These are phyloP conservation scores for Dysphania ambrosioides DNA, from an alignment of 148 eudicot species.

Conservation along the genomic window DNA sequence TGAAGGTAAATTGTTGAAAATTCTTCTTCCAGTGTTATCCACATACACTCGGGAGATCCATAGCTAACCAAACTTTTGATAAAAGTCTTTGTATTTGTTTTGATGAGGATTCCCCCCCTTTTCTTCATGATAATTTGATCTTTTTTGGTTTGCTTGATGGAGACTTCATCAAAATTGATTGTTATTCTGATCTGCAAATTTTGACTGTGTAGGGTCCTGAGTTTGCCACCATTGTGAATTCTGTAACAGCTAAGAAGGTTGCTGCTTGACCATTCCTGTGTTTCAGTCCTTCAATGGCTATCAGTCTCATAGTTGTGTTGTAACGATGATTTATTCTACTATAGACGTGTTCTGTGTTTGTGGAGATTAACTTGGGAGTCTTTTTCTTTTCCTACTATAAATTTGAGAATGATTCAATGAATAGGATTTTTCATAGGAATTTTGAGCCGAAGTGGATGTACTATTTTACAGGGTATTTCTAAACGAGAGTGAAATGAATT, in stretches of 20 bases:
- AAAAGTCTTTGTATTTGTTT: not conserved
- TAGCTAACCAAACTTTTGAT: too few relatives aligned
- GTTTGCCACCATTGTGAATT: conserved; percentile 82
- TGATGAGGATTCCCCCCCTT: not conserved
- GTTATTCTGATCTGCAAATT: not conserved
- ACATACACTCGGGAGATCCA: too few relatives aligned
- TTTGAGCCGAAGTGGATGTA: conserved; percentile 25
- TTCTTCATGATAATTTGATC: not conserved
- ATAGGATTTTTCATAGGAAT: conserved; percentile 9
- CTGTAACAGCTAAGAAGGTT: conserved; percentile 90
- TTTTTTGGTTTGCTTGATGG: not conserved
- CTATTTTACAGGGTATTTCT: not conserved
- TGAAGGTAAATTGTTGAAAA: not conserved
- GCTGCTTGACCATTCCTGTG: conserved; percentile 55
- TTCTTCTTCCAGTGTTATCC: not conserved
- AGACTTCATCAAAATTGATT: not conserved
- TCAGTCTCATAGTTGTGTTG: not conserved
- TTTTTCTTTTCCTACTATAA: not conserved
- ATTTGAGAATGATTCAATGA: conserved; percentile 10
- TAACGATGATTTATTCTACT: conserved; percentile 3
- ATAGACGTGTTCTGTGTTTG: conserved; percentile 14
- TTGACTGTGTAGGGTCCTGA: conserved; percentile 72
- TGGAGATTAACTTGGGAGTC: conserved; percentile 9
- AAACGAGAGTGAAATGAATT: not conserved
- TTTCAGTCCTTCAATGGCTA: conserved; percentile 6